Base-by-base conservation (phyloP, 2,329 filamentous ascomycete species). In the Talaromyces sp. region DNA sequence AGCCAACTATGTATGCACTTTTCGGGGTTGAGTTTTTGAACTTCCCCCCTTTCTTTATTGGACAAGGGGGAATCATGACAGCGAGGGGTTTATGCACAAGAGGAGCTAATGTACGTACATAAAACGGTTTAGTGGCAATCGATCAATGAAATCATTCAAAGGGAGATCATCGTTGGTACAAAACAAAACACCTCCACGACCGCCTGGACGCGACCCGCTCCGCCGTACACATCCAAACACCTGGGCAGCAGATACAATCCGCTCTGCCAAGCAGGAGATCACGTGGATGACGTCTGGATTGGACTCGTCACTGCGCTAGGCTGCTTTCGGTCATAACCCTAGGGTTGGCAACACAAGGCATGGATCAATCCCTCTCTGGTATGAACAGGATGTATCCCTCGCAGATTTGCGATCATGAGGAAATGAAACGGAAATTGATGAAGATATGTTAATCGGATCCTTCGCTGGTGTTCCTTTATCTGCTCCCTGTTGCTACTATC, bases 281-380 rank as follows among this genome's bases (percentile, higher is more conserved):
- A 61, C 57, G 57, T 64, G 61, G 7, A 52, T 58, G 61, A 60
- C 61, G 57, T 61, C 46, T 47, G 50, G 51, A 57, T 37, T 60
- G 49, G 50, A 53, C 42, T 43, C 17, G 43, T 56, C 46, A 60
- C 41, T 27, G 39, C 47, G 33, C 60, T 64, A 59, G 49, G 29
- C 60, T 47, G 60, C 17, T 56, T 60, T 52, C 46, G 41, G 58
- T 33, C 29, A 35, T 35, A 52, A 60, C 58, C 60, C 60, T 61
- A 62, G 60, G 56, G 58, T 35, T 61, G 48, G 27, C 17, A 30
- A 39, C 27, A 39, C 46, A 27, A 47, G 37, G 49, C 49, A 45
- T 41, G 35, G 36, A 47, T 35, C 49, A 43, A 47, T 35, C 49
- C 44, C 19, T 52, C 37, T 42, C 27, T 36, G 33, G 41, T 42